These are phyloP conservation scores for Theobroma grandiflorum DNA, from an alignment of 441 rosid genomes.

Conservation along the genomic window DNA sequence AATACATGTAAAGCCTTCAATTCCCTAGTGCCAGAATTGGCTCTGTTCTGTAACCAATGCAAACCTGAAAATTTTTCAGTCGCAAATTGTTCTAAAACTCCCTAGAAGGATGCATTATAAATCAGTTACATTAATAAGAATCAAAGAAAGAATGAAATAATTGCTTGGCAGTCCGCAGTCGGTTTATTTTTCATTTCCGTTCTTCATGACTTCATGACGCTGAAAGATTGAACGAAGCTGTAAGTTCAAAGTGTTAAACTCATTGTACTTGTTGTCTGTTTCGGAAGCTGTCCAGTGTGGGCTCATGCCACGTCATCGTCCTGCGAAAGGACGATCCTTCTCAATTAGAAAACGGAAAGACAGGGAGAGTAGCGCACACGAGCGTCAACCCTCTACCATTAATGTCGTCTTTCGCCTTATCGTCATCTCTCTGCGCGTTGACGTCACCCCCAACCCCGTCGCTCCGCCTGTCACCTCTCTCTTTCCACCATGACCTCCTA, in stretches of 20 bases:
- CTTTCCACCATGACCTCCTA: conserved; percentile 21
- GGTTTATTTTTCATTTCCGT: no score
- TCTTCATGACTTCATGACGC: no score
- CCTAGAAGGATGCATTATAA: neutral
- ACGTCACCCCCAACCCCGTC: conserved; percentile 17
- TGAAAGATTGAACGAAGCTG: no score
- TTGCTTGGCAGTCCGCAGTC: no score
- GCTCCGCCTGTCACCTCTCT: conserved; percentile 10
- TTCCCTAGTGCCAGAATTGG: neutral
- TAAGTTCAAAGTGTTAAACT: no score
- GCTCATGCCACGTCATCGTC: neutral
- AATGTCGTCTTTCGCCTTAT: conserved; percentile 32
- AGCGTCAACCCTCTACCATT: conserved; percentile 10
- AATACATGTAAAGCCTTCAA: conserved; percentile 49
- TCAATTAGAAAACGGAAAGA: neutral
- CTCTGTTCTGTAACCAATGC: neutral
- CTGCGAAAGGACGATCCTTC: neutral
- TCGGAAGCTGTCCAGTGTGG: neutral
- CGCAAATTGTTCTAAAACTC: no score
- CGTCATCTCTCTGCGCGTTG: neutral
- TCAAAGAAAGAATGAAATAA: neutral
- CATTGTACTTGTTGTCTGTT: neutral
- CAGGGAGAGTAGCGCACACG: neutral
- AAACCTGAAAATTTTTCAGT: neutral
- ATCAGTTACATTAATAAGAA: neutral